These are phyloP conservation scores for Suhomyces bolitotheri DNA, from an alignment of 1,139 yeast species.

Conservation along the genomic window DNA sequence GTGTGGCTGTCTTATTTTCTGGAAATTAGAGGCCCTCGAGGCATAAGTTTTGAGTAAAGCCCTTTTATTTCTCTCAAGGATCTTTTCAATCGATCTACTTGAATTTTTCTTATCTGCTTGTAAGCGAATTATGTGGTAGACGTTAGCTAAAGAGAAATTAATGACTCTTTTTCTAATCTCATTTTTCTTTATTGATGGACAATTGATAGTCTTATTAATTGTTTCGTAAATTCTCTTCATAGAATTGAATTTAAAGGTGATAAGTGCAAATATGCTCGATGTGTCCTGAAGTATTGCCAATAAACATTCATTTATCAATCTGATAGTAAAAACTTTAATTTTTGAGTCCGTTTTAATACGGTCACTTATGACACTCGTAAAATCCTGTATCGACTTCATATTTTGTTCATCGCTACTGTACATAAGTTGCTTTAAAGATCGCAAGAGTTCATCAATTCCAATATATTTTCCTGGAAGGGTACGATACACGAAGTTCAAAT, in stretches of 20 bases:
- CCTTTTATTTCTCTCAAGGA: background rate
- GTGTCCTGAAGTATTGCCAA: conserved; percentile 1
- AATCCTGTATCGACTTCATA: background rate
- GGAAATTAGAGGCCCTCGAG: background rate
- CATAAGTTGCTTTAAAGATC: conserved; percentile 1
- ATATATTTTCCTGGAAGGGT: too few species aligned
- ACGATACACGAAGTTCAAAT: too few species aligned
- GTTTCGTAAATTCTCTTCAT: conserved; percentile 3
- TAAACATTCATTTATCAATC: conserved; percentile 3
- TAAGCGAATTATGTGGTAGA: background rate
- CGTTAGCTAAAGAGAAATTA: conserved; percentile 4
- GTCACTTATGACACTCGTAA: background rate
- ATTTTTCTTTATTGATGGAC: background rate
- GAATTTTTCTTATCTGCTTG: background rate
- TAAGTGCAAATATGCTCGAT: background rate
- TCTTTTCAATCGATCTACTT: background rate
- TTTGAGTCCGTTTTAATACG: background rate
- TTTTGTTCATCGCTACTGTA: background rate
- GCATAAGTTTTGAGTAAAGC: background rate
- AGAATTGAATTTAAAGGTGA: conserved; percentile 1
- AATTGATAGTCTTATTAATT: background rate
- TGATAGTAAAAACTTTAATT: background rate
- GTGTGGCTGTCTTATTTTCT: background rate
- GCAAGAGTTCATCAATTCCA: conserved; percentile 1
- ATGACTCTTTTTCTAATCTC: background rate